Conservation (phyloP, 2,329 filamentous ascomycete species). For the Botrytis medusae region DNA sequence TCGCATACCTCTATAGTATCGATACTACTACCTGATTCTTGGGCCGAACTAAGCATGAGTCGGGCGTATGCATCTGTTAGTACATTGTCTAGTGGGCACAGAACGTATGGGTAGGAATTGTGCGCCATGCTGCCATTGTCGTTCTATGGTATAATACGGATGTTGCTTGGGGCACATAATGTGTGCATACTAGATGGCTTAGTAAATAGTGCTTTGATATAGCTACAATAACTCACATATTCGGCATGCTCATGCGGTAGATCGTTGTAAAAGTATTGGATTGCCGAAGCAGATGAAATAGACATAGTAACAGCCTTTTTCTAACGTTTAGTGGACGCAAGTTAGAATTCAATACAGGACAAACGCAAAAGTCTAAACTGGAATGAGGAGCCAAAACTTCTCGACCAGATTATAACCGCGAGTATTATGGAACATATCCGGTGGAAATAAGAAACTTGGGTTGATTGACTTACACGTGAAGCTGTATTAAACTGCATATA, state of each 20-base stretch:
- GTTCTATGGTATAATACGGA: slow-evolving; percentile 24
- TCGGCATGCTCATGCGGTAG: slow-evolving; percentile 17
- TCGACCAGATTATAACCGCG: neutral
- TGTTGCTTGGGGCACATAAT: slow-evolving; percentile 29
- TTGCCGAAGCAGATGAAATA: slow-evolving; percentile 15
- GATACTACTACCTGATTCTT: slow-evolving; percentile 29
- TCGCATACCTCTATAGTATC: slow-evolving; percentile 33
- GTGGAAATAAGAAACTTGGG: neutral
- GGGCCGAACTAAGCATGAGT: slow-evolving; percentile 31
- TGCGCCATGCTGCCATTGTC: slow-evolving; percentile 35
- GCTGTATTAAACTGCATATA: slow-evolving; percentile 16
- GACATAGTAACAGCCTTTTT: slow-evolving; percentile 19
- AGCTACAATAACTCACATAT: slow-evolving; percentile 8
- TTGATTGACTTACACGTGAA: slow-evolving; percentile 19
- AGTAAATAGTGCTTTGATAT: neutral
- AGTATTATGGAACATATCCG: neutral
- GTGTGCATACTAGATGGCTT: slow-evolving; percentile 40
- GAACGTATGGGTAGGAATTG: slow-evolving; percentile 34
- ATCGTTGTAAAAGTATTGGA: slow-evolving; percentile 19
- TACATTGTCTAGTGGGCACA: slow-evolving; percentile 31
- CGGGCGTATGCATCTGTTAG: slow-evolving; percentile 29
- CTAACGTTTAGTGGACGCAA: slow-evolving; percentile 20
- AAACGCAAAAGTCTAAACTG: neutral
- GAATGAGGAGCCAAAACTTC: neutral
- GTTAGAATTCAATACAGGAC: neutral